A percentile compares a stretch with the other conserved stretches of the same genome.
Evolutionary conservation across 116 monocot genomes (phyloP).

Genomic region (Papilionanthe hybrid): DNA sequence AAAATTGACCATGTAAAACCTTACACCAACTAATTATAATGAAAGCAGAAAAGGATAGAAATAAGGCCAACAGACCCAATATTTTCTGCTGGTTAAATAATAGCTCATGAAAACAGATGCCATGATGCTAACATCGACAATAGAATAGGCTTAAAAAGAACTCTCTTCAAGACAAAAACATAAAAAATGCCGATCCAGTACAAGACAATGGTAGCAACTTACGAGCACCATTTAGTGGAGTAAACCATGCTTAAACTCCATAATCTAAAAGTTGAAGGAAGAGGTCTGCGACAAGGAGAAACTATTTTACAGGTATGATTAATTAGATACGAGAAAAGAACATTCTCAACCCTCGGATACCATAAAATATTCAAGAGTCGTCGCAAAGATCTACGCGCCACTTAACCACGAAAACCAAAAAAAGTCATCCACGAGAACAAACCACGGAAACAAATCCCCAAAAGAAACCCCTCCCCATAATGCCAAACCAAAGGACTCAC

Average conservation of each 20-base stretch:
- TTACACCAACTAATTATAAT: not conserved
- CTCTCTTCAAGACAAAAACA: too few species aligned
- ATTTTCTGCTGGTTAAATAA: not conserved
- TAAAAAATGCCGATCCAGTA: too few species aligned
- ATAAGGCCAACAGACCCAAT: not conserved
- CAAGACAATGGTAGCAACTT: too few species aligned
- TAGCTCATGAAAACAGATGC: not conserved
- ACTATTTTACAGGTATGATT: too few species aligned
- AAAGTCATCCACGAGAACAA: not conserved
- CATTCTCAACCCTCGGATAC: not conserved
- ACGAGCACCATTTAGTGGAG: too few species aligned
- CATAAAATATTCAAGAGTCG: not conserved
- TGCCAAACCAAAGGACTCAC: constrained; percentile 12
- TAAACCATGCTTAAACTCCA: too few species aligned
- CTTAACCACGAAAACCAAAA: not conserved
- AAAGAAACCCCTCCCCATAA: not conserved
- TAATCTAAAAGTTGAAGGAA: too few species aligned
- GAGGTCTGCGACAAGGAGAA: too few species aligned
- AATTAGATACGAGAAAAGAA: too few species aligned
- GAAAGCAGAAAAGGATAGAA: not conserved
- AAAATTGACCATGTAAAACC: not conserved
- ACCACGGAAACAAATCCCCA: not conserved
- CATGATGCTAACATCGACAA: not conserved
- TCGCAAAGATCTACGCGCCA: not conserved
- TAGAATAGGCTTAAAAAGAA: too few species aligned